Evolutionary conservation across 1,284 basidiomycete species (phyloP).

Genomic region (Salmacisia buchloeana): DNA sequence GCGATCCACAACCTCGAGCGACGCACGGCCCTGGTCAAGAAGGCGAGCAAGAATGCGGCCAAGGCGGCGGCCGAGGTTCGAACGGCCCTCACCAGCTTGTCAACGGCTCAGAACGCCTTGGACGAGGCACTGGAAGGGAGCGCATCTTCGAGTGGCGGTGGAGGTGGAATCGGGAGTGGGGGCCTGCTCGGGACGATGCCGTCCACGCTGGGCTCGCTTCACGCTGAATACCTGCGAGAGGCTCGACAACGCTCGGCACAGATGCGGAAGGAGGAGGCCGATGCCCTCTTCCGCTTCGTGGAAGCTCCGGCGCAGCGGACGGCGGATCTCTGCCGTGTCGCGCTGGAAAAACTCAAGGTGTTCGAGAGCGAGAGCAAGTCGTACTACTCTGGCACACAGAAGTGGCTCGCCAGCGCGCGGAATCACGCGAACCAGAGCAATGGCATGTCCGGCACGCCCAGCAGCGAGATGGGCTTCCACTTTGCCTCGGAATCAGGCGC

Average conservation of each 20-base stretch:
- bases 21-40: constrained; percentile 27
- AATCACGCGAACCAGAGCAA: not conserved
- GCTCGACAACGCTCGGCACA: constrained; percentile 15
- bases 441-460: not conserved
- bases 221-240: constrained; percentile 11
- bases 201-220: constrained; percentile 21
- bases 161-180: not conserved
- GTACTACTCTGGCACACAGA: constrained; percentile 40
- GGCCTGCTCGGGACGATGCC: constrained; percentile 18
- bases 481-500: not conserved
- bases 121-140: constrained; percentile 19
- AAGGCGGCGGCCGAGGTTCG: constrained; percentile 21
- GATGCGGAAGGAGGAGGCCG: constrained; percentile 16
- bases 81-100: constrained; percentile 16
- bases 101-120: constrained; percentile 22
- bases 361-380: constrained; percentile 35
- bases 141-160: not conserved
- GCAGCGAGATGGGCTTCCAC: not conserved
- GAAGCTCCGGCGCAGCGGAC: constrained; percentile 25
- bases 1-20: constrained; percentile 33
- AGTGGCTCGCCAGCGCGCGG: constrained; percentile 28
- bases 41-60: constrained; percentile 22
- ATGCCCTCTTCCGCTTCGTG: constrained; percentile 19
- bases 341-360: constrained; percentile 22
- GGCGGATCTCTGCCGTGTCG: constrained; percentile 25